These are phyloP conservation scores for Kitagawia praeruptora DNA, from an alignment of 129 eudicot species.

Conservation along the genomic window DNA sequence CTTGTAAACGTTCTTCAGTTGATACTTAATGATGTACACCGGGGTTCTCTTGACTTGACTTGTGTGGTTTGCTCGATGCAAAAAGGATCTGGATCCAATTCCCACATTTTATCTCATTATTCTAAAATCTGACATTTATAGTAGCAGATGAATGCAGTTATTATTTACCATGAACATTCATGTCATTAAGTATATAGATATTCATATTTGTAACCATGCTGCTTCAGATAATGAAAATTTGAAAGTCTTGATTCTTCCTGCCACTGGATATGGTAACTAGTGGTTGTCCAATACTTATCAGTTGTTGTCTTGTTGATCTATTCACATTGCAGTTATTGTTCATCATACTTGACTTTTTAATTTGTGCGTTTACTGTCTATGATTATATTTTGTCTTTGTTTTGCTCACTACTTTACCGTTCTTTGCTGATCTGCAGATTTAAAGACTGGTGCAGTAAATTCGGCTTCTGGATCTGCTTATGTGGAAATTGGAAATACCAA, in stretches of 20 bases:
- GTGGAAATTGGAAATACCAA: conserved; percentile 92
- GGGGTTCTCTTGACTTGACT: neutral
- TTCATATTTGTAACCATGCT: neutral
- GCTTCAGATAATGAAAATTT: neutral
- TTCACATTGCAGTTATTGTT: neutral
- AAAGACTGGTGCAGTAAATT: conserved; percentile 80
- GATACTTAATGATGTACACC: no score
- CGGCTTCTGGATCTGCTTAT: conserved; percentile 97
- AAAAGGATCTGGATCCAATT: neutral
- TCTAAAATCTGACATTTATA: neutral
- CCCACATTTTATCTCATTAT: neutral
- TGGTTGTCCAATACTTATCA: neutral
- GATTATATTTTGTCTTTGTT: conserved; percentile 6
- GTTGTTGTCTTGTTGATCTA: neutral
- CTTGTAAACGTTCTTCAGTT: neutral
- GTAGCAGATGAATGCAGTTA: neutral
- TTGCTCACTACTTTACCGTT: conserved; percentile 6
- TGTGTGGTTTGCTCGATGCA: neutral
- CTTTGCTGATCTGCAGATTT: conserved; percentile 44
- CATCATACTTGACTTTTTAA: neutral
- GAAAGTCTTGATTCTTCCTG: neutral
- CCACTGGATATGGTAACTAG: neutral
- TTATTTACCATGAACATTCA: neutral
- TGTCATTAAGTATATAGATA: neutral
- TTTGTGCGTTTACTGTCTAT: neutral